These are phyloP conservation scores for Stromatinia cepivora DNA, from an alignment of 2,329 filamentous ascomycete genomes.

Conservation along the genomic window DNA sequence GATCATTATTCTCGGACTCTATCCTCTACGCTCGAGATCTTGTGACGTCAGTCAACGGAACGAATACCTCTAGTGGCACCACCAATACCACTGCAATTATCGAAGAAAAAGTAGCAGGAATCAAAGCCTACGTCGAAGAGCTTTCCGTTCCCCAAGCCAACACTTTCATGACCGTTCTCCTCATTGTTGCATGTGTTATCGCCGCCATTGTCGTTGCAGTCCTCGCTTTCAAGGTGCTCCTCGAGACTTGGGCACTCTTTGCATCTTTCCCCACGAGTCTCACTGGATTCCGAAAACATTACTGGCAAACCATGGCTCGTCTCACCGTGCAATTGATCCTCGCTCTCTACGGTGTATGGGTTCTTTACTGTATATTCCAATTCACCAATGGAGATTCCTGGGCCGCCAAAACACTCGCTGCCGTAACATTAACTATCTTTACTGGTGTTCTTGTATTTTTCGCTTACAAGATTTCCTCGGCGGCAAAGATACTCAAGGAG, in stretches of 20 bases:
- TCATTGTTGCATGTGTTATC: constrained; percentile 85
- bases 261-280: constrained; percentile 80
- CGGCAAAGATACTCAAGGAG: constrained; percentile 72
- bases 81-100: constrained; percentile 41
- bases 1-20: constrained; percentile 48
- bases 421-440: constrained; percentile 75
- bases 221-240: constrained; percentile 83
- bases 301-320: constrained; percentile 89
- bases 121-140: constrained; percentile 80
- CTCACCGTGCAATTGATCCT: constrained; percentile 89
- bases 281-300: constrained; percentile 86
- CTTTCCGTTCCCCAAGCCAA: constrained; percentile 84
- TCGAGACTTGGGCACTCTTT: constrained; percentile 90
- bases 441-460: constrained; percentile 82
- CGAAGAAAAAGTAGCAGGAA: constrained; percentile 63
- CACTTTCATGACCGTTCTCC: constrained; percentile 92
- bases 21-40: constrained; percentile 57
- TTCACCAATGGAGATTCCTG: constrained; percentile 93
- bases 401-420: constrained; percentile 84
- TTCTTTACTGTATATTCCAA: constrained; percentile 93
- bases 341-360: constrained; percentile 91
- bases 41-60: constrained; percentile 49
- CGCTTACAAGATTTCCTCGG: constrained; percentile 76
- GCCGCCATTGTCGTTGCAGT: constrained; percentile 82
- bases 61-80: constrained; percentile 31